Percentiles rank a stretch among this genome's conserved stretches.
These are phyloP conservation scores for Saccharomyces uvarum DNA, from an alignment of 1,139 yeast species.

Conservation along the genomic window DNA sequence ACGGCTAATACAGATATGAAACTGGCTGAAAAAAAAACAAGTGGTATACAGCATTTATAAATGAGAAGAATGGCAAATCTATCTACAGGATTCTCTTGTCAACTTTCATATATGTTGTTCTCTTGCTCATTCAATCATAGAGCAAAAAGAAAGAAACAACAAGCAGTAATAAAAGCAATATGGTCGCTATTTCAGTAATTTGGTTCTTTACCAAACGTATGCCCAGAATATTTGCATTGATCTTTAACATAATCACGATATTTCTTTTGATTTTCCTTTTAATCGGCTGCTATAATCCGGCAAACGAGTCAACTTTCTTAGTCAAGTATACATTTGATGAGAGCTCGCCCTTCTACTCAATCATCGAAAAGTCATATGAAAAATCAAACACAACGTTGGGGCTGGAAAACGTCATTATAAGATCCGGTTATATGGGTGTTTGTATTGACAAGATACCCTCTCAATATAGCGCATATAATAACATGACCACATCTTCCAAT, in stretches of 20 bases:
- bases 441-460: constrained; percentile 28
- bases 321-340: constrained; percentile 22
- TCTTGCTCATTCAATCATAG: not conserved
- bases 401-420: constrained; percentile 22
- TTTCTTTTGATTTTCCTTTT: constrained; percentile 26
- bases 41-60: not conserved
- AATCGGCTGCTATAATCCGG: constrained; percentile 25
- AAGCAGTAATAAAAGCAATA: constrained; percentile 1
- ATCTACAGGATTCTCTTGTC: too few species aligned
- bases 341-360: constrained; percentile 24
- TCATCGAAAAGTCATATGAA: constrained; percentile 22
- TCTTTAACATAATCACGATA: constrained; percentile 24
- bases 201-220: constrained; percentile 24
- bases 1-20: not conserved
- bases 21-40: not conserved
- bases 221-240: constrained; percentile 25
- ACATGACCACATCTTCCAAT: constrained; percentile 6
- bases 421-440: constrained; percentile 30
- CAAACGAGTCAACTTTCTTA: constrained; percentile 24
- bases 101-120: too few species aligned
- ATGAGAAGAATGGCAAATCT: not conserved
- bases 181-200: constrained; percentile 14
- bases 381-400: constrained; percentile 15
- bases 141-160: constrained; percentile 1
- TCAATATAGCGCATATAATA: constrained; percentile 11